phyloP scores from a whole-genome alignment of 805 yeast species.

The Metschnikowia drakensbergensis region DNA sequence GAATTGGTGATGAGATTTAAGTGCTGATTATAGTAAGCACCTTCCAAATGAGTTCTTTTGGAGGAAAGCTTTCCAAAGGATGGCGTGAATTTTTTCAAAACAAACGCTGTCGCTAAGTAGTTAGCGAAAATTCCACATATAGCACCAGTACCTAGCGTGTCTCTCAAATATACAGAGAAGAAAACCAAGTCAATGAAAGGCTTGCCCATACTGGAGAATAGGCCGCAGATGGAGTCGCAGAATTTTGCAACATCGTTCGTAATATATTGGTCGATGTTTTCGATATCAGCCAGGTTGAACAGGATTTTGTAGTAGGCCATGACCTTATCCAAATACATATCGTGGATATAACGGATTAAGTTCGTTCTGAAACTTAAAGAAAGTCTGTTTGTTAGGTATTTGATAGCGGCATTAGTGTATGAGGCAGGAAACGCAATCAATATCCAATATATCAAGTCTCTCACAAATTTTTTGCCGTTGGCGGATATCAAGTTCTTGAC shows the following conservation, averaged over 20 bases:
- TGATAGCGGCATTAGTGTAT: conserved; percentile 86
- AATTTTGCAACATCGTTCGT: conserved; percentile 81
- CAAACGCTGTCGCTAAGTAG: conserved; percentile 73
- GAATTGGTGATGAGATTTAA: conserved; percentile 80
- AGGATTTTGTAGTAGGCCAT: conserved; percentile 81
- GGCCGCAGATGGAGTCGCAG: conserved; percentile 73
- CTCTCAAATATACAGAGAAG: conserved; percentile 78
- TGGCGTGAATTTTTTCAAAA: conserved; percentile 73
- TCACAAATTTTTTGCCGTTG: conserved; percentile 64
- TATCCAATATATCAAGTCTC: conserved; percentile 84
- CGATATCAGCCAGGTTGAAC: conserved; percentile 50
- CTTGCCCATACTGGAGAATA: conserved; percentile 86
- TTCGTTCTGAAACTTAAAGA: conserved; percentile 83
- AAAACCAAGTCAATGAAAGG: conserved; percentile 84
- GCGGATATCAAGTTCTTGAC: conserved; percentile 86
- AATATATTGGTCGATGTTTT: conserved; percentile 81
- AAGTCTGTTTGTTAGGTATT: conserved; percentile 68
- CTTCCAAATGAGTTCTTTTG: conserved; percentile 73
- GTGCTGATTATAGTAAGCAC: conserved; percentile 83
- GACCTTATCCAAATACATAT: conserved; percentile 74
- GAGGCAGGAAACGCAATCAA: conserved; percentile 90
- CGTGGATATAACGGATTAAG: conserved; percentile 82
- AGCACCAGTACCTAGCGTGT: conserved; percentile 84
- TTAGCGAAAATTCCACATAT: conserved; percentile 76
- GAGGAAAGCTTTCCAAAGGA: conserved; percentile 78